These are phyloP conservation scores for Hypoxylon sp. DNA, from an alignment of 2,329 filamentous ascomycete genomes.

Conservation along the genomic window DNA sequence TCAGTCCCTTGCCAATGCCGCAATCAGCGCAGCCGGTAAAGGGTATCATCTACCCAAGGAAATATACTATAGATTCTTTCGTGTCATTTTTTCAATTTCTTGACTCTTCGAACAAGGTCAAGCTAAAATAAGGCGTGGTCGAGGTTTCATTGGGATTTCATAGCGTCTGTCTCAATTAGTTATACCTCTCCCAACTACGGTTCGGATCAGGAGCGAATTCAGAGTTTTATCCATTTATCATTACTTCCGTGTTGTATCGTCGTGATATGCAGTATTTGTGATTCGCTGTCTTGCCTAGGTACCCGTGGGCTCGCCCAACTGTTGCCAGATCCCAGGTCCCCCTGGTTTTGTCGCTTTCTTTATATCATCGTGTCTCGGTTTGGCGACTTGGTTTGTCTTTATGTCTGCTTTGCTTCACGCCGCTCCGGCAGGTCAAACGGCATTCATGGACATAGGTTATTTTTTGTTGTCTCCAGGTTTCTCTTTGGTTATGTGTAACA, in stretches of 20 bases:
- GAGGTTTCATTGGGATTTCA: constrained; percentile 13
- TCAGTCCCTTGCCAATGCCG: constrained; percentile 45
- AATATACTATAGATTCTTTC: constrained; percentile 39
- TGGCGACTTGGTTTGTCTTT: not conserved
- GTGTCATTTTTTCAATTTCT: constrained; percentile 40
- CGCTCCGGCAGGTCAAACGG: not conserved
- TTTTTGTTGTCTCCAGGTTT: not conserved
- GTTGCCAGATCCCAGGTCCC: not conserved
- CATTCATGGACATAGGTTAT: not conserved
- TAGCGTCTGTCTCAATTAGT: constrained; percentile 22
- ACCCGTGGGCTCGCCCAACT: no score
- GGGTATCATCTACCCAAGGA: constrained; percentile 43
- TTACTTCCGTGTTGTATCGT: not conserved
- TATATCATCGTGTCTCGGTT: not conserved
- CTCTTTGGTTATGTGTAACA: not conserved
- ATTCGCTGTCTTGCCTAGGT: not conserved
- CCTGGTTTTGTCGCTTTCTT: constrained; percentile 1
- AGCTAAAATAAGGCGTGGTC: constrained; percentile 20
- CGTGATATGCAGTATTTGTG: not conserved
- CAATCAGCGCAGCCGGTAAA: constrained; percentile 41
- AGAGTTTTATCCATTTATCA: not conserved
- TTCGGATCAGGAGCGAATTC: constrained; percentile 18
- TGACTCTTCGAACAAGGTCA: not conserved
- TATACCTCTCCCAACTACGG: constrained; percentile 4
- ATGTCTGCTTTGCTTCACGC: not conserved